A percentile compares a stretch with the other conserved stretches of the same genome.
Conservation (phyloP, 345 rosid genomes). For the Gossypium arboreum region DNA sequence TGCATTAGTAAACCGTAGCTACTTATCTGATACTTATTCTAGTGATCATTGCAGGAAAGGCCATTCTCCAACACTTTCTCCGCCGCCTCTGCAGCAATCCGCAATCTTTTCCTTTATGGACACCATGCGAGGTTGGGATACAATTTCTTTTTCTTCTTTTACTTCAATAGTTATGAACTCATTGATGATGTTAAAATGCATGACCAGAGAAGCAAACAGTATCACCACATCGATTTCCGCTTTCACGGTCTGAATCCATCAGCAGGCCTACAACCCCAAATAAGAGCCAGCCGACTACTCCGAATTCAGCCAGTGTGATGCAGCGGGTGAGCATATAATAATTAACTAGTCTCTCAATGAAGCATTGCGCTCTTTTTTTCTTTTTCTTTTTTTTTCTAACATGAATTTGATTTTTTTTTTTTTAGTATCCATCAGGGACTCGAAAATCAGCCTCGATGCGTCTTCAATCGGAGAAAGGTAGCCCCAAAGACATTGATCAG, state of each 20-base stretch:
- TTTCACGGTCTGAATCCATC: slow-evolving; percentile 71
- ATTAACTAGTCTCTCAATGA: slow-evolving; percentile 8
- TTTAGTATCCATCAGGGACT: slow-evolving; percentile 81
- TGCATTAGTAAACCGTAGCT: neutral
- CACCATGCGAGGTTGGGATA: slow-evolving; percentile 43
- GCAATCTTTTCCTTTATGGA: slow-evolving; percentile 71
- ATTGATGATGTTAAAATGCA: neutral
- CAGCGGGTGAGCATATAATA: slow-evolving; percentile 42
- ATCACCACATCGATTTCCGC: slow-evolving; percentile 81
- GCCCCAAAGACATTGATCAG: slow-evolving; percentile 50
- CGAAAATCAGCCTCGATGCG: slow-evolving; percentile 79
- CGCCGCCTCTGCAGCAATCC: slow-evolving; percentile 54
- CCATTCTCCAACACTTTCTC: slow-evolving; percentile 56
- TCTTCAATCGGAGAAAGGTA: slow-evolving; percentile 52
- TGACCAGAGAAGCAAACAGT: slow-evolving; percentile 63
- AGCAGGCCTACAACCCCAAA: slow-evolving; percentile 69
- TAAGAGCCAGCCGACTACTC: slow-evolving; percentile 55
- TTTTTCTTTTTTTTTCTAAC: neutral
- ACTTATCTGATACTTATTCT: neutral
- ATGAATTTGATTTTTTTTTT: neutral
- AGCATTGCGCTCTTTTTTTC: neutral
- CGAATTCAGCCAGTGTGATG: slow-evolving; percentile 43
- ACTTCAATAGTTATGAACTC: neutral
- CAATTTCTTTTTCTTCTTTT: neutral
- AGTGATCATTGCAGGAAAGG: slow-evolving; percentile 47